phyloP scores from a whole-genome alignment of 352 stramenopile species.

The Phytophthora agathidicida region DNA sequence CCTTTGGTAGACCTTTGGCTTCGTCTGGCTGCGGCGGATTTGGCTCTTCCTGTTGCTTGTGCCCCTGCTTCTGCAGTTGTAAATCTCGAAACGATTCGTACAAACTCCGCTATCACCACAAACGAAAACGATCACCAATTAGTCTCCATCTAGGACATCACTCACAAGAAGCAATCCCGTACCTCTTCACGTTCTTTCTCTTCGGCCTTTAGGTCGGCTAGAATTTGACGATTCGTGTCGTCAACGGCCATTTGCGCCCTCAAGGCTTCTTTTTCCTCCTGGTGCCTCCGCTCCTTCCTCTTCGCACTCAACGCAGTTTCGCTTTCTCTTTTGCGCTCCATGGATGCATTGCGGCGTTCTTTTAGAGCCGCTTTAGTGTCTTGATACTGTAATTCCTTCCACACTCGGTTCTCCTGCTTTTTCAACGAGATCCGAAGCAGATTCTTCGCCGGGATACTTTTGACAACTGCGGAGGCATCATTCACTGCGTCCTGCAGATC shows the following conservation, averaged over 20 bases:
- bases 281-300: conserved; percentile 57
- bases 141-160: background rate
- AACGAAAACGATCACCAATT: background rate
- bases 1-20: too few relatives aligned
- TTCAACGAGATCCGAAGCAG: conserved; percentile 55
- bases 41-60: conserved; percentile 5
- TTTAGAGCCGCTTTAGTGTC: conserved; percentile 43
- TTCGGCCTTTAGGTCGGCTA: conserved; percentile 74
- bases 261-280: conserved; percentile 77
- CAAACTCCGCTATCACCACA: conserved; percentile 48
- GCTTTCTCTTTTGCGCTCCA: conserved; percentile 55
- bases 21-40: too few relatives aligned
- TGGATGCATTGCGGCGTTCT: conserved; percentile 59
- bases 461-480: conserved; percentile 52
- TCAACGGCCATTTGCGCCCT: conserved; percentile 85
- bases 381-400: conserved; percentile 49
- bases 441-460: conserved; percentile 43
- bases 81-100: conserved; percentile 76
- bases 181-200: conserved; percentile 85
- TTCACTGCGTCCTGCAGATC: conserved; percentile 70
- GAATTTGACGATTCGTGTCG: conserved; percentile 73
- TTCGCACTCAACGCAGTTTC: conserved; percentile 52
- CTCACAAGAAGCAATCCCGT: background rate
- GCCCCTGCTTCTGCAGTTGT: conserved; percentile 24
- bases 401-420: conserved; percentile 46